Evolutionary conservation across 2,329 filamentous ascomycete species (phyloP), one percentile per base, ranked within the genome.

Genomic region (Coniosporium tulheliwenetii): DNA sequence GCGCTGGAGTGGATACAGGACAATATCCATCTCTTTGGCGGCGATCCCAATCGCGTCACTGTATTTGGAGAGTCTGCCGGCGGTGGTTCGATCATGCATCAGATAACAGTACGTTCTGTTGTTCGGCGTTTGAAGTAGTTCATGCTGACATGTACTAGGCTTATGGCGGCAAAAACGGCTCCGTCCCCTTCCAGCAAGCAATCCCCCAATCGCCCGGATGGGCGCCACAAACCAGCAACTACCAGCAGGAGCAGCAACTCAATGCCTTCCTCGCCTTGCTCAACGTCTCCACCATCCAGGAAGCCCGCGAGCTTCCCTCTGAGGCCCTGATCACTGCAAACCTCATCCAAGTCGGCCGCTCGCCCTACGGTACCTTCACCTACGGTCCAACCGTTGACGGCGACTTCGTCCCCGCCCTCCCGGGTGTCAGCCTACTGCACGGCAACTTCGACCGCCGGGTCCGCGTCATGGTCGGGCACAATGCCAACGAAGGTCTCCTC

Each of bases 1-100:
- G 71, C 70, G 16, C 55, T 79, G 7, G 59, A 75, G 47, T 79
- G 74, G 74, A 62, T 77, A 2, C 64, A 70, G 41, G 51, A 65
- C 34, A 58, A 73, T 44, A 73, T 75, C 41, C 56, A 66, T 47
- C 52, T 63, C 9, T 77, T 77, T 46, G 72, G 73, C 8, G 73
- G 73, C 10, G 66, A 75, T 49, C 55, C 63, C 2, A 52, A 59
- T 2, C 58, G 60, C 10, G 63, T 75, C 32, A 73, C 70, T 0
- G 58, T 73, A 10, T 59, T 71, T 13, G 70, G 69, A 5, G 56
- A 69, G 44, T 69, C 64, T 12, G 69, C 71, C 8, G 71, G 71
- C 26, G 70, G 59, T 7, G 69, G 69, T 0, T 69, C 64, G 2
- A 64, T 76, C 42, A 62, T 72, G 55, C 69, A 74, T 47, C 70